Base-by-base conservation (phyloP, 305 asterid species). In the Fraxinus greggii region DNA sequence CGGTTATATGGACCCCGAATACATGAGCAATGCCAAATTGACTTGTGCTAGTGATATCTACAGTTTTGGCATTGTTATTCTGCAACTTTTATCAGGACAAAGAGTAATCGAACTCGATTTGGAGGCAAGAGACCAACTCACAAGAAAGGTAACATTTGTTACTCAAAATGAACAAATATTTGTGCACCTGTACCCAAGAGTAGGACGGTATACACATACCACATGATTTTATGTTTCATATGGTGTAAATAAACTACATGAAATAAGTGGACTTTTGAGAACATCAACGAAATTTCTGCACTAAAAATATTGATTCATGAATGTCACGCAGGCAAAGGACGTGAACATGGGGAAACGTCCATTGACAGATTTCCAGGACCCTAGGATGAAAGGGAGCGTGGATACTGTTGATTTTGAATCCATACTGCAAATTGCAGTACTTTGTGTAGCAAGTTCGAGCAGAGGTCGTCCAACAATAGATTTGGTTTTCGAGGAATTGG, bases 1-100 rank as follows among this genome's bases (percentile, higher is more conserved):
- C 79, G 98, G 97, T 36, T 94, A 94, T 56, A 90, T 94, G 98
- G 97, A 94, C 80, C 98, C 98, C 3, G 98, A 94, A 80, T 94
- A 94, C 75, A 94, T 92, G 98, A 94, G 95, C 84, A 92, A 94
- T 56, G 98, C 97, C 76, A 92, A 90, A 82, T 86, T 94, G 88
- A 92, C 97, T 7, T 83, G 92, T 86, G 97, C 98, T 31, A 91
- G 98, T 87, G 98, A 94, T 74, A 85, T 94, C 75, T 94, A 94
- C 81, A 94, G 97, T 72, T 94, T 92, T 31, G 97, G 97, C 80
- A 92, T 94, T 79, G 98, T 94, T 70, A 87, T 85, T 63, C 91
- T 94, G 45, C 98, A 94, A 80, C 92, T 92, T 79, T 87, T 94
- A 56, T 94, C 98, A 0, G 98, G 95, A 2, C 98, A 91, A 72